Evolutionary conservation across 164 flowering plant genomes (phyloP), one percentile per base, ranked within the genome.

Genomic region (Liriodendron chinense): DNA sequence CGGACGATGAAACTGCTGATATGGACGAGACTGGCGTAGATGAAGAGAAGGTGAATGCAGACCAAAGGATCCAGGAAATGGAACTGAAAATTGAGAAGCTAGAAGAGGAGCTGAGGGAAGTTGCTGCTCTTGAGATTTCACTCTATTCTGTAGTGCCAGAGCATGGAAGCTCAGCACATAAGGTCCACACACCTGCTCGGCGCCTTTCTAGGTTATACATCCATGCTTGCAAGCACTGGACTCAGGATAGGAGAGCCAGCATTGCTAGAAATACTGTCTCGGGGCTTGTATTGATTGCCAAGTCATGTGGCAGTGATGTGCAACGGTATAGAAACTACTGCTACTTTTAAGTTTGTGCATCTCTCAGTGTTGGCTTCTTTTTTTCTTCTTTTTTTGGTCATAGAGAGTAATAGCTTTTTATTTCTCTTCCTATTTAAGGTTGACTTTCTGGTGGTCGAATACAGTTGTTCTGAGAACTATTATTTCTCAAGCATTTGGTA

Each of bases 121-220:
- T 94, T 79, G 99, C 99, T 72, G 92, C 96, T 73, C 92, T 96
- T 65, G 99, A 96, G 83, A 86, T 96, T 65, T 87, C 99, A 18
- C 92, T 96, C 21, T 96, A 96, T 80, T 91, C 99, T 78, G 91
- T 96, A 4, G 92, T 89, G 28, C 91, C 98, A 47, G 98, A 96
- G 86, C 99, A 96, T 87, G 98, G 97, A 47, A 91, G 98, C 78
- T 96, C 99, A 10, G 94, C 97, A 47, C 98, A 94, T 82, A 94
- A 94, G 83, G 93, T 96, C 73, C 99, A 96, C 76, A 90, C 97
- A 64, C 98, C 99, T 75, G 98, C 99, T 74, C 90, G 98, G 43
- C 98, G 98, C 71, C 90, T 96, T 81, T 96, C 98, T 75, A 87
- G 98, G 76, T 85, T 96, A 22, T 96, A 96, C 75, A 86, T 96